Conservation (phyloP, 495 filamentous ascomycete species). For the Penicillium subrubescens region DNA sequence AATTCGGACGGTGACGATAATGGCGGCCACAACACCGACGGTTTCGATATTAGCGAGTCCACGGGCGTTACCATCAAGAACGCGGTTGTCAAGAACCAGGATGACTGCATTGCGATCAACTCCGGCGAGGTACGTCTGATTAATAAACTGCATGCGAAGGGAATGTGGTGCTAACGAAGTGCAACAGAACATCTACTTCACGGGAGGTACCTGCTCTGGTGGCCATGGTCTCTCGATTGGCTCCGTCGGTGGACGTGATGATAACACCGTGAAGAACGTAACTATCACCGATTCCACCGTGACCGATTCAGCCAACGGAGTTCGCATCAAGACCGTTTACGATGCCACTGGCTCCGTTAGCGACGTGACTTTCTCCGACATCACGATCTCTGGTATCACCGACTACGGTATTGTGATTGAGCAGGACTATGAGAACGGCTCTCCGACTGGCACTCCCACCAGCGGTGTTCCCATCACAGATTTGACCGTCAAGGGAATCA, state of each 20-base stretch:
- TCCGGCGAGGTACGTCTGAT: constrained; percentile 24
- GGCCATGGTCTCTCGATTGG: constrained; percentile 64
- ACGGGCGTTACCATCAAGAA: constrained; percentile 35
- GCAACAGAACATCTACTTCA: constrained; percentile 47
- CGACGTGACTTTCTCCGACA: constrained; percentile 61
- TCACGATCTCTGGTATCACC: constrained; percentile 56
- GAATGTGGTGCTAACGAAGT: neutral
- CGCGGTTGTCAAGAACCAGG: constrained; percentile 48
- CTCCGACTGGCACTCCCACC: neutral
- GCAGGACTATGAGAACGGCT: neutral
- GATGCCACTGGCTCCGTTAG: constrained; percentile 55
- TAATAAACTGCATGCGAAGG: neutral
- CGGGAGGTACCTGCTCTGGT: constrained; percentile 21
- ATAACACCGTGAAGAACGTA: constrained; percentile 62
- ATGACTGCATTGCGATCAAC: constrained; percentile 67
- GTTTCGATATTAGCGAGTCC: constrained; percentile 61
- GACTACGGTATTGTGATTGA: constrained; percentile 30
- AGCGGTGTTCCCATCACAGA: constrained; percentile 3
- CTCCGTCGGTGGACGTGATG: constrained; percentile 60
- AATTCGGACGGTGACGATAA: constrained; percentile 56
- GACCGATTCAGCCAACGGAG: constrained; percentile 56
- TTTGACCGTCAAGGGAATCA: constrained; percentile 11
- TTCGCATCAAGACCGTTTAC: constrained; percentile 59
- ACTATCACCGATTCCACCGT: constrained; percentile 56
- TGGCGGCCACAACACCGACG: constrained; percentile 65